Percentiles rank a stretch among this genome's conserved stretches.
Conservation (phyloP, 2,329 filamentous ascomycete genomes). For the Colletotrichum gigasporum region DNA sequence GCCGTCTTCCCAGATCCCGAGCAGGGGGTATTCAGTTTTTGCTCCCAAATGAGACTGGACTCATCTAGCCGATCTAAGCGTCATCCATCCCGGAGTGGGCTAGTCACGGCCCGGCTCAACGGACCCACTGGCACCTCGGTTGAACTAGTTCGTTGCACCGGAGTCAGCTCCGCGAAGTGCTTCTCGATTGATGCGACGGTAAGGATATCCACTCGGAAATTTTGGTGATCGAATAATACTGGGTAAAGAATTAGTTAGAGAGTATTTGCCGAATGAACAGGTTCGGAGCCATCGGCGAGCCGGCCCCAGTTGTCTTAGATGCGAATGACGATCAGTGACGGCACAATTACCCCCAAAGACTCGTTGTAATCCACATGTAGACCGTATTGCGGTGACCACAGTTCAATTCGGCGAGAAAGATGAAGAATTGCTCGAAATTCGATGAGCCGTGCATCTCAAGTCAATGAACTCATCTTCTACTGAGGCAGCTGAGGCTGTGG, state of each 20-base stretch:
- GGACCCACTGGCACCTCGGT: background rate
- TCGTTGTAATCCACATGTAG: background rate
- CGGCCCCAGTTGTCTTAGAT: background rate
- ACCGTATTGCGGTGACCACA: background rate
- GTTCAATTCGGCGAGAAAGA: background rate
- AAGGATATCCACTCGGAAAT: background rate
- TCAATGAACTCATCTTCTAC: constrained; percentile 1
- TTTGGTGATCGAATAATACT: background rate
- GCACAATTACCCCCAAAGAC: constrained; percentile 28
- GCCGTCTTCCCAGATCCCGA: background rate
- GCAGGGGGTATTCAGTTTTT: background rate
- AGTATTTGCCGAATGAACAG: background rate
- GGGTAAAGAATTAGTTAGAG: background rate
- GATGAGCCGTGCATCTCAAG: constrained; percentile 12
- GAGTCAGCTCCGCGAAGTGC: constrained; percentile 17
- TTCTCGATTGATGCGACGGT: constrained; percentile 3
- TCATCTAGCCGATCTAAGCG: constrained; percentile 16
- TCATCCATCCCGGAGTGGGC: constrained; percentile 5
- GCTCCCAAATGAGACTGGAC: background rate
- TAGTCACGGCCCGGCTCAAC: constrained; percentile 2
- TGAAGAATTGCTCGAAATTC: background rate
- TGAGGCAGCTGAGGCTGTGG: no score
- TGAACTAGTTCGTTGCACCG: background rate
- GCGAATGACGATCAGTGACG: constrained; percentile 7
- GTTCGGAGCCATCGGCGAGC: background rate